Evolutionary conservation across 345 rosid species (phyloP).

Genomic region (Syzygium grande): DNA sequence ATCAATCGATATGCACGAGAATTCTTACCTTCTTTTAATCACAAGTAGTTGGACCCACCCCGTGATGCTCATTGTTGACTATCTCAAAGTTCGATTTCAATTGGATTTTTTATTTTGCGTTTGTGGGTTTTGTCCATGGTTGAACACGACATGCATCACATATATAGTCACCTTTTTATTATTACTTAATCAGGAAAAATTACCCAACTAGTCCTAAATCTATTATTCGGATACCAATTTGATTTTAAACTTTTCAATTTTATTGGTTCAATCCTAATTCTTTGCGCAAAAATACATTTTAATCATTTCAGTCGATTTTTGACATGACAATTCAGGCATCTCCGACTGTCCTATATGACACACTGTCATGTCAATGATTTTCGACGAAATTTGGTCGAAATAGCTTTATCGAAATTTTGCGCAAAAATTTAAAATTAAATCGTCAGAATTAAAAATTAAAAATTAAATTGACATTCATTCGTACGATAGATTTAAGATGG

Average conservation of each 20-base stretch:
- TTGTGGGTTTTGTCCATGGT: background rate
- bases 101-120: background rate
- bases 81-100: background rate
- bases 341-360: accelerated
- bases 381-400: accelerated
- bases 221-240: background rate
- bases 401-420: background rate
- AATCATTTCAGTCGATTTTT: accelerated
- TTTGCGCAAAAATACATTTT: background rate
- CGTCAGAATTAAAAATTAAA: background rate
- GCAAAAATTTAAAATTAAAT: background rate
- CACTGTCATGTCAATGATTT: accelerated
- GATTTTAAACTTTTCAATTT: background rate
- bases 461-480: background rate
- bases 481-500: background rate
- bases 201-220: accelerated
- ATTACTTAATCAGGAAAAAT: background rate
- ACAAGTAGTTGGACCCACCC: background rate
- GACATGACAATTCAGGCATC: accelerated
- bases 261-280: accelerated
- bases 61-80: background rate
- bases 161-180: background rate
- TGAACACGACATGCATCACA: background rate
- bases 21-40: background rate
- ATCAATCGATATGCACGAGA: background rate